Conservation (phyloP, 176 grass and related monocot genomes). For the Hordeum vulgare region DNA sequence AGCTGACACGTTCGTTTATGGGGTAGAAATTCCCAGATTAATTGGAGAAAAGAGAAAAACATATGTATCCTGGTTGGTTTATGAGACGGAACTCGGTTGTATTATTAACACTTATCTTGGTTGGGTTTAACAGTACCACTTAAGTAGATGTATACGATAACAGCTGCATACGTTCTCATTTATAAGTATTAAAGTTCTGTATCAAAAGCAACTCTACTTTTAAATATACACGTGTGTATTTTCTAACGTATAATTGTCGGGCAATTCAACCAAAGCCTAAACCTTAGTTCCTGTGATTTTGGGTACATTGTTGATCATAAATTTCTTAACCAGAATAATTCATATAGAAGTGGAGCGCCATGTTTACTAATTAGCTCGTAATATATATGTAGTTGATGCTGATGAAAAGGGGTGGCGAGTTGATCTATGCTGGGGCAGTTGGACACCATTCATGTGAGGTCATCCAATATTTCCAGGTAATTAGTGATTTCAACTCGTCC, state of each 20-base stretch:
- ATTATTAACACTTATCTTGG: neutral
- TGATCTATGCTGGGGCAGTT: constrained; percentile 67
- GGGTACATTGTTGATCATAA: neutral
- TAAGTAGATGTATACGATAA: neutral
- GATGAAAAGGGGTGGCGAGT: constrained; percentile 84
- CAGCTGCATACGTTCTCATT: neutral
- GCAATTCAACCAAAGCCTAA: neutral
- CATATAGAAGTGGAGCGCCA: neutral
- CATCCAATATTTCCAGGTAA: constrained; percentile 83
- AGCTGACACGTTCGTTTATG: neutral
- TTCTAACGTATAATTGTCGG: neutral
- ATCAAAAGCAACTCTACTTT: neutral
- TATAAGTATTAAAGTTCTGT: neutral
- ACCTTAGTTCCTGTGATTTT: neutral
- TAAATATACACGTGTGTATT: neutral
- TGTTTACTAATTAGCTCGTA: neutral
- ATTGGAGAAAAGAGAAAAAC: neutral
- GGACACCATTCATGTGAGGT: constrained; percentile 59
- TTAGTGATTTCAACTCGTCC: neutral
- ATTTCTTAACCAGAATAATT: neutral
- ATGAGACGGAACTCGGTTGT: too few relatives aligned
- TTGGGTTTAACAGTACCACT: neutral
- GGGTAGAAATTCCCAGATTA: neutral
- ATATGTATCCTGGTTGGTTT: neutral
- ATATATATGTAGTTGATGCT: constrained; percentile 53